A percentile compares a stretch with the other conserved stretches of the same genome.
These are phyloP conservation scores for Magnolia kwangsiensis DNA, from an alignment of 164 flowering plant species.

Conservation along the genomic window DNA sequence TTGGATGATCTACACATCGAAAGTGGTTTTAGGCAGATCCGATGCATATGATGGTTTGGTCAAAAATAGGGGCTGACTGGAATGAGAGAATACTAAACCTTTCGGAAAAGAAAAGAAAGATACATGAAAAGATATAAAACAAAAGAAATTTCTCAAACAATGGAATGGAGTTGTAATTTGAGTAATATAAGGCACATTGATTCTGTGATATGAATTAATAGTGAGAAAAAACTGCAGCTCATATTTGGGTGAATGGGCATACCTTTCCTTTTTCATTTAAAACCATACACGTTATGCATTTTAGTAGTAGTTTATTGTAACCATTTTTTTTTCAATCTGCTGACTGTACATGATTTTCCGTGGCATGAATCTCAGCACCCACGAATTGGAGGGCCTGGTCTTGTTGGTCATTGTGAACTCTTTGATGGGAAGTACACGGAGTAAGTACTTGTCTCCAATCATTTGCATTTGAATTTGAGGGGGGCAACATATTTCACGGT, in stretches of 20 bases:
- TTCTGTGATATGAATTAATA: neutral
- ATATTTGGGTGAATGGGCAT: neutral
- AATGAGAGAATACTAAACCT: no score
- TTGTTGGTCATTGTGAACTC: slow-evolving; percentile 60
- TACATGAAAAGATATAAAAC: no score
- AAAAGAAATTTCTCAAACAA: no score
- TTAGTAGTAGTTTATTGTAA: no score
- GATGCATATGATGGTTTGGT: no score
- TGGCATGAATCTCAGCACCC: slow-evolving; percentile 48
- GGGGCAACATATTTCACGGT: neutral
- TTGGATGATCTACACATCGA: no score
- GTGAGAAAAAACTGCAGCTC: neutral
- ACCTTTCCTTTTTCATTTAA: neutral
- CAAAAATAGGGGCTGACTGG: no score
- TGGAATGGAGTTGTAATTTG: no score
- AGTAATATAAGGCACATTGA: neutral
- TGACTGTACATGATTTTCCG: slow-evolving; percentile 6
- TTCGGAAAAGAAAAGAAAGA: no score
- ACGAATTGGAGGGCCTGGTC: slow-evolving; percentile 89
- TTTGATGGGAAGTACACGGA: slow-evolving; percentile 61
- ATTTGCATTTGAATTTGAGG: neutral
- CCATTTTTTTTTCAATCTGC: slow-evolving; percentile 5
- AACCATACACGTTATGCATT: no score
- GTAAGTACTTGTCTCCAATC: slow-evolving; percentile 39
- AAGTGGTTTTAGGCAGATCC: no score